Percentiles rank a stretch among this genome's conserved stretches.
Conservation (phyloP, 2,329 filamentous ascomycete genomes). For the Pochonia chlamydosporia region DNA sequence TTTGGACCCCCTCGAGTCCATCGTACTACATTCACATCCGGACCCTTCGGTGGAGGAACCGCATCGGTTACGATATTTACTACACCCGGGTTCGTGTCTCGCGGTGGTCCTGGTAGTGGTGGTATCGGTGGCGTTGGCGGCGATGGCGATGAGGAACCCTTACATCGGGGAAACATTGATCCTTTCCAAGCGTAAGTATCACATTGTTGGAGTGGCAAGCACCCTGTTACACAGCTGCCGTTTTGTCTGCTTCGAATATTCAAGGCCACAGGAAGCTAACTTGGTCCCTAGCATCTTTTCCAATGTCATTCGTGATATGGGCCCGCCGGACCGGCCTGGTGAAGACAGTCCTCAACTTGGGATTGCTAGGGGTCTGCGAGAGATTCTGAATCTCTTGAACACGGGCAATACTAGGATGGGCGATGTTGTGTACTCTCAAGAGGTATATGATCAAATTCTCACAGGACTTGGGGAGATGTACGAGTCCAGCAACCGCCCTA, state of each 20-base stretch:
- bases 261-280: no score
- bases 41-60: constrained; percentile 32
- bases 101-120: not conserved
- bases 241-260: no score
- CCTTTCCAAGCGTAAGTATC: constrained; percentile 44
- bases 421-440: constrained; percentile 85
- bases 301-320: constrained; percentile 35
- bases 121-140: not conserved
- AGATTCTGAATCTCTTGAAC: constrained; percentile 49
- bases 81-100: constrained; percentile 22
- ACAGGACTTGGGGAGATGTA: constrained; percentile 84
- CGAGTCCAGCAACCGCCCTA: constrained; percentile 68
- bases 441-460: constrained; percentile 84
- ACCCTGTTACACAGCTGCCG: no score
- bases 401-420: constrained; percentile 53
- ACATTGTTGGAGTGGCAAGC: no score
- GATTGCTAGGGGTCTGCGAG: constrained; percentile 36
- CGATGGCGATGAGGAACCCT: constrained; percentile 5
- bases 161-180: constrained; percentile 22
- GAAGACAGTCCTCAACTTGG: constrained; percentile 14
- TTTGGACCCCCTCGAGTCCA: constrained; percentile 22
- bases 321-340: constrained; percentile 23
- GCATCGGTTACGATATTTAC: constrained; percentile 45
- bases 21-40: constrained; percentile 31
- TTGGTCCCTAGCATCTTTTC: constrained; percentile 36